A percentile compares a stretch with the other conserved stretches of the same genome.
phyloP scores from a whole-genome alignment of 2,329 filamentous ascomycete genomes.

The Exophiala oligosperma region DNA sequence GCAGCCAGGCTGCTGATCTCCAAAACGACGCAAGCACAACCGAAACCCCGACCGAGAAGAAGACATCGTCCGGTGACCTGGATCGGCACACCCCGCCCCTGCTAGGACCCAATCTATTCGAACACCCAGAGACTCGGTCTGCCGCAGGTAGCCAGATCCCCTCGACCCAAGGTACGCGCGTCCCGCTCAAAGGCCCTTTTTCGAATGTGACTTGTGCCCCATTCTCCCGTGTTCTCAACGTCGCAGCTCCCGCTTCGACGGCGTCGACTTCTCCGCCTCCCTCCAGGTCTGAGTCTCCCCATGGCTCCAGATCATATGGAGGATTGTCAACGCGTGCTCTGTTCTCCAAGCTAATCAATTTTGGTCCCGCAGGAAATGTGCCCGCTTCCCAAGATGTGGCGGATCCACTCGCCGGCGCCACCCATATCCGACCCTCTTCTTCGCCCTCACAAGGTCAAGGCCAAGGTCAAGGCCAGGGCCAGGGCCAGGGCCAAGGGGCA shows the following conservation, averaged over 20 bases:
- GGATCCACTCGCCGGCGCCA: not conserved
- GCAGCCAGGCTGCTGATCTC: conserved; percentile 61
- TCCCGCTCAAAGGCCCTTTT: not conserved
- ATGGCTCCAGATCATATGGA: not conserved
- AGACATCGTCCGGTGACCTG: conserved; percentile 63
- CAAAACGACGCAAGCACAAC: conserved; percentile 90
- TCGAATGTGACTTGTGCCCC: not conserved
- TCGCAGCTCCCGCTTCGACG: too few relatives aligned
- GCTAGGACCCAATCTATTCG: conserved; percentile 56
- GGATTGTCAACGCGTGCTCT: conserved; percentile 13
- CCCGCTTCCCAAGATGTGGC: conserved; percentile 6
- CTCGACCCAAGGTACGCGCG: conserved; percentile 60
- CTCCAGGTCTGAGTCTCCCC: not conserved
- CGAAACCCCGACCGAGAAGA: conserved; percentile 76
- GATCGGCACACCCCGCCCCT: conserved; percentile 67
- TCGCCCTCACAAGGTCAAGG: conserved; percentile 18
- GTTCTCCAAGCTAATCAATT: too few relatives aligned
- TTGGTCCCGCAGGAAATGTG: conserved; percentile 31
- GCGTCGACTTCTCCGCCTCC: not conserved
- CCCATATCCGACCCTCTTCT: conserved; percentile 7
- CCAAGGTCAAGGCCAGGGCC: conserved; percentile 8
- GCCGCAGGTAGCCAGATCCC: conserved; percentile 60
- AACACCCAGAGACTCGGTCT: conserved; percentile 50
- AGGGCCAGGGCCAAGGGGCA: conserved; percentile 2
- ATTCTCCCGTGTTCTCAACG: too few relatives aligned